Conservation (phyloP, 768 basidiomycete species). For the Suillus subluteus region DNA sequence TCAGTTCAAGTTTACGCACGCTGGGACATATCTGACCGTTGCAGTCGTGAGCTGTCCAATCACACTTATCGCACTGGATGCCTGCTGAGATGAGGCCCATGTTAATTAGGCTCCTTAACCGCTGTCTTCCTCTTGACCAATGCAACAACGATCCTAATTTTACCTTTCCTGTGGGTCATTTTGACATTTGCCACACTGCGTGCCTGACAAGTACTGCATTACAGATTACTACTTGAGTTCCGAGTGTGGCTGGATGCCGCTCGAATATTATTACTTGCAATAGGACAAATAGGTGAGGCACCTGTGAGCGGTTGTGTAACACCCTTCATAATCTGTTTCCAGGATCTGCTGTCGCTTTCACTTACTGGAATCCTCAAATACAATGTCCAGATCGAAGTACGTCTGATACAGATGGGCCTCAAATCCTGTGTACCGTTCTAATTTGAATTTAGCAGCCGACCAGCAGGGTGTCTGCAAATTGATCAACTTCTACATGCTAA, state of each 20-base stretch:
- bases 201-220: slow-evolving; percentile 8
- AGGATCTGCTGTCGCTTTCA: slow-evolving; percentile 50
- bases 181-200: slow-evolving; percentile 6
- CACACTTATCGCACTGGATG: neutral
- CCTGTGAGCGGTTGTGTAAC: neutral
- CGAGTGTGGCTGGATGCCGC: slow-evolving; percentile 58
- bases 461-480: slow-evolving; percentile 50
- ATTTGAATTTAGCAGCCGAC: slow-evolving; percentile 37
- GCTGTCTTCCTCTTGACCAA: slow-evolving; percentile 47
- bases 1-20: slow-evolving; percentile 49
- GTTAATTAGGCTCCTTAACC: slow-evolving; percentile 46
- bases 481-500: slow-evolving; percentile 50
- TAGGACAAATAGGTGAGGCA: slow-evolving; percentile 50
- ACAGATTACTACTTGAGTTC: slow-evolving; percentile 50
- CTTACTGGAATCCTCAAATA: slow-evolving; percentile 45
- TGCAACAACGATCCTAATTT: slow-evolving; percentile 41
- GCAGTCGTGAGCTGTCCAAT: slow-evolving; percentile 46
- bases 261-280: slow-evolving; percentile 48
- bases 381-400: slow-evolving; percentile 48
- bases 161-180: slow-evolving; percentile 47
- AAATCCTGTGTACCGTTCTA: neutral
- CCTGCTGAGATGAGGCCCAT: neutral
- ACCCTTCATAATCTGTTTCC: neutral
- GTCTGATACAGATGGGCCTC: slow-evolving; percentile 9
- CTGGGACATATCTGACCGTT: slow-evolving; percentile 47